Base-by-base conservation (phyloP, 805 yeast genomes). In the Ogataea philodendri region DNA sequence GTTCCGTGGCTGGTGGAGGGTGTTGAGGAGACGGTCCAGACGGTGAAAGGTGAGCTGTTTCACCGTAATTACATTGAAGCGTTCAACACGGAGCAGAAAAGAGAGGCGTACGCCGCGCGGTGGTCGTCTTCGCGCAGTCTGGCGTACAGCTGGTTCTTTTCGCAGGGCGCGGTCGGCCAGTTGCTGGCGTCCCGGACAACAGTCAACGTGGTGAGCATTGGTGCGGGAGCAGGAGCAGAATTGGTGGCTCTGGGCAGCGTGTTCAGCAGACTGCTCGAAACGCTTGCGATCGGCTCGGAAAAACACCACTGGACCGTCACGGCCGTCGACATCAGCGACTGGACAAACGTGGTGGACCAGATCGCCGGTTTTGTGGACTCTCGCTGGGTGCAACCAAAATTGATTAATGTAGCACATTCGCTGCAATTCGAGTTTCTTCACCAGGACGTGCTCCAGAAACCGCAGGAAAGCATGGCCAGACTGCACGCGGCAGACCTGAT, bases 221-320 rank as follows among this genome's bases (percentile, higher is more conserved):
- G 96, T 13, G 96, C 94, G 15, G 96, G 96, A 22, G 96, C 96
- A 0, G 85, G 90, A 4, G 84, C 87, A 2, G 96, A 87, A 54
- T 59, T 86, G 15, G 76, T 78, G 20, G 84, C 76, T 0, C 52
- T 85, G 26, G 75, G 76, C 1, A 69, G 88, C 11, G 63, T 83
- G 1, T 79, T 77, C 43, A 64, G 70, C 31, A 48, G 66, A 29
- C 48, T 44, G 9, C 28, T 51, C 22, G 49, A 48, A 14, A 11
- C 25, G 11, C 43, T 43, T 15, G 18, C 41, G 2, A 18, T 51
- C 5, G n/a, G 32, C 8, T 32, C 35, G 9, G 20, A 25, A 5
- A 10, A 21, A n/a, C 24, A 25, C 9, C 18, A 31, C n/a, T 46
- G 48, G 49, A 21, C 43, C n/a, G 56, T 87, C 10, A 66, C 72